These are phyloP conservation scores for Rhizopus delemar DNA, from an alignment of 371 early-diverging fungal species.

Conservation along the genomic window DNA sequence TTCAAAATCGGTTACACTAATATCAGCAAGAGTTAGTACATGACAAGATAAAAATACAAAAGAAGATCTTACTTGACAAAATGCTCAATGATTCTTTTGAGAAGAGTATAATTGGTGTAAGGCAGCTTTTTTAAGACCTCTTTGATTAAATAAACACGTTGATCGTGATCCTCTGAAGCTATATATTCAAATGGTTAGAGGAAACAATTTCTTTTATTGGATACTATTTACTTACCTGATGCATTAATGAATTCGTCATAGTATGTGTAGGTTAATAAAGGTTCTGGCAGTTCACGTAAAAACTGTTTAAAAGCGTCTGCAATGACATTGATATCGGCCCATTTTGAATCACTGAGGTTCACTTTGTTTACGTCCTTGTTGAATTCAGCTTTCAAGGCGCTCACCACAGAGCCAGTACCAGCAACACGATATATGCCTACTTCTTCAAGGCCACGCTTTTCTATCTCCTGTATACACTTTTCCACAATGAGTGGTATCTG, in stretches of 20 bases:
- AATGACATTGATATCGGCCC: slow-evolving; percentile 83
- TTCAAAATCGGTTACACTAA: slow-evolving; percentile 78
- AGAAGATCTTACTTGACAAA: slow-evolving; percentile 59
- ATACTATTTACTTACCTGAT: slow-evolving; percentile 56
- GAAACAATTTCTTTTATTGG: too few relatives aligned
- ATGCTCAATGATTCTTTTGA: slow-evolving; percentile 77
- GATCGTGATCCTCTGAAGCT: slow-evolving; percentile 77
- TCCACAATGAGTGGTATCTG: slow-evolving; percentile 62
- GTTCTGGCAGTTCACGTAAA: slow-evolving; percentile 91
- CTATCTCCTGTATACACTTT: slow-evolving; percentile 77
- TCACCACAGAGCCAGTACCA: slow-evolving; percentile 69
- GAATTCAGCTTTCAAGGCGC: slow-evolving; percentile 60
- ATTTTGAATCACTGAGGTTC: slow-evolving; percentile 64
- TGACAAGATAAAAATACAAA: neutral
- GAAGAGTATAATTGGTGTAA: slow-evolving; percentile 63
- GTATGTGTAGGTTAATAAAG: slow-evolving; percentile 80
- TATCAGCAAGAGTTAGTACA: slow-evolving; percentile 4
- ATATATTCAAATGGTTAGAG: neutral
- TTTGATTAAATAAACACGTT: slow-evolving; percentile 77
- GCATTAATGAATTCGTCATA: slow-evolving; percentile 83
- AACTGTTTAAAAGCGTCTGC: slow-evolving; percentile 94
- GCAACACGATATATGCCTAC: slow-evolving; percentile 84
- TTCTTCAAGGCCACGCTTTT: slow-evolving; percentile 78
- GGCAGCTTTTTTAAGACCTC: slow-evolving; percentile 72
- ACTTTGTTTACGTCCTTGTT: slow-evolving; percentile 60